Evolutionary conservation across 2,329 filamentous ascomycete genomes (phyloP), one percentile per base, ranked within the genome.

Genomic region (Ceratocystis colombiana): DNA sequence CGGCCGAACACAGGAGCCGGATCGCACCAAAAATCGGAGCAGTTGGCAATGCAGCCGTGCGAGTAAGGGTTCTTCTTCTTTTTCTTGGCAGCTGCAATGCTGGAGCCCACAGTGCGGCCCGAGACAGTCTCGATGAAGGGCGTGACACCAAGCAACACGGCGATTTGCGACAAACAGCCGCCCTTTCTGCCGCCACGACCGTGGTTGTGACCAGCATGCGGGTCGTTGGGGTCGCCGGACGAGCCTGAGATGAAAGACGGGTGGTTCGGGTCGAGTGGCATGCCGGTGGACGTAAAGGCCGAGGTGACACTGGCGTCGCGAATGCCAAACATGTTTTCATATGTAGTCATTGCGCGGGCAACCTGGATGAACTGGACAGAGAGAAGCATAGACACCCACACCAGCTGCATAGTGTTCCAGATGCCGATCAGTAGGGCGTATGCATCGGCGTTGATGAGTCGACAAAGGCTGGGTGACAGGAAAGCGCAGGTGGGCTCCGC

Each of bases 321-420:
- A 68, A 91, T 82, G 63, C 90, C 88, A 69, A 87, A 86, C 92
- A 99, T 97, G 75, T 92, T 96, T 76, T 99, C 94, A 76, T 89
- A 97, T 0, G 94, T 99, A 0, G 94, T 99, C 79, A 96, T 88
- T 67, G 92, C 95, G 68, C 91, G 86, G 0, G 91, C 88, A 64
- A 99, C 87, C 74, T 99, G 94, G 63, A 96, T 82, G 64, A 96
- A 85, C 74, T 99, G 95, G 4, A 97, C 95, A 70, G 91, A 88
- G 68, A 96, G 82, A 44, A 99, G 85, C 92, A 99, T 97, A n/a
- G 88, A 87, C 2, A 97, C 90, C 94, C 94, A 99, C 22, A 90
- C 88, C 41, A 96, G 82, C 75, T 99, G 95, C 55, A 96, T 79
- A 1, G 83, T 82, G 5, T 83, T 83, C 94, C 94, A 99, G 33